Evolutionary conservation across 441 rosid genomes (phyloP).

Genomic region (Macaranga tanarius): DNA sequence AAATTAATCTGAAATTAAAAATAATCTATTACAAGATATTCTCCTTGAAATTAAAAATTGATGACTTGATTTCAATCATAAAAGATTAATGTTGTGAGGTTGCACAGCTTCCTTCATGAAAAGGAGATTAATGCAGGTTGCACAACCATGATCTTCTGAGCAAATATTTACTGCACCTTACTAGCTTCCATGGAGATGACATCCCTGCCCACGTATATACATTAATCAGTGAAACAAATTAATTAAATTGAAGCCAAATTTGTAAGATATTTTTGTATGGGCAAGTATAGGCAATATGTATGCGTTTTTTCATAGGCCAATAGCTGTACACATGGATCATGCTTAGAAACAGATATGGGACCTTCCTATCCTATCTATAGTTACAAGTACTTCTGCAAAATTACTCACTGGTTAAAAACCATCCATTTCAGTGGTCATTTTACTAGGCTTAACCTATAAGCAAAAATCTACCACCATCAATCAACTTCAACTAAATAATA

Average conservation of each 20-base stretch:
- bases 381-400: no score
- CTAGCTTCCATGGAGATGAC: constrained; percentile 16
- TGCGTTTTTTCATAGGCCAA: not conserved
- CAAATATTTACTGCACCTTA: constrained; percentile 18
- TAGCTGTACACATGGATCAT: constrained; percentile 2
- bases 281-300: no score
- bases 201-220: constrained; percentile 1
- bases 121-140: no score
- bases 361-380: not conserved
- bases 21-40: no score
- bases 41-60: no score
- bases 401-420: not conserved
- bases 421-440: not conserved
- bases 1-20: no score
- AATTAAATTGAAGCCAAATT: not conserved
- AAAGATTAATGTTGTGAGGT: no score
- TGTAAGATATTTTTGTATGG: not conserved
- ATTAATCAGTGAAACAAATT: not conserved
- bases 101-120: no score
- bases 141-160: constrained; percentile 26
- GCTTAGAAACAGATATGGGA: not conserved
- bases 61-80: no score
- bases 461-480: not conserved
- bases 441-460: not conserved
- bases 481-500: no score